Evolutionary conservation across 768 basidiomycete species (phyloP).

Genomic region (Lactarius sp.): DNA sequence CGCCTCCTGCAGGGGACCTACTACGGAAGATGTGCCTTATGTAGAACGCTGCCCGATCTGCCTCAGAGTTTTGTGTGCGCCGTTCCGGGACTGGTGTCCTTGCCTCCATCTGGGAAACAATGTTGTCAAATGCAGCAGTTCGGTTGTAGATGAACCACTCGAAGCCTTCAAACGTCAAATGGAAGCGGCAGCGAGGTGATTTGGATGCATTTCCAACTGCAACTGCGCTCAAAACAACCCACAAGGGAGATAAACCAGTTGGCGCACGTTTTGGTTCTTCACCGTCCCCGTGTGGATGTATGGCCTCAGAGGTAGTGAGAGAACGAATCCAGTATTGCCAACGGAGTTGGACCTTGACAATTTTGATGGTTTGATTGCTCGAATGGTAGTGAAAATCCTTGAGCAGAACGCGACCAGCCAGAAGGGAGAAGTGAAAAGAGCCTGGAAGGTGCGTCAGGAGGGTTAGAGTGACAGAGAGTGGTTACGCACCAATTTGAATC

Average conservation of each 20-base stretch:
- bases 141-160: conserved; percentile 94
- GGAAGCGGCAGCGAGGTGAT: conserved; percentile 68
- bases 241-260: neutral
- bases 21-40: conserved; percentile 31
- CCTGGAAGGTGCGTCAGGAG: conserved; percentile 41
- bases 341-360: conserved; percentile 79
- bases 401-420: conserved; percentile 82
- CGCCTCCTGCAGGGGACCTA: conserved; percentile 28
- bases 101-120: conserved; percentile 68
- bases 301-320: conserved; percentile 70
- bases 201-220: conserved; percentile 29
- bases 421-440: conserved; percentile 85
- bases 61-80: conserved; percentile 20
- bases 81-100: conserved; percentile 28
- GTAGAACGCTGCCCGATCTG: conserved; percentile 26
- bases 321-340: conserved; percentile 94
- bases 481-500: conserved; percentile 67
- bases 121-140: conserved; percentile 83
- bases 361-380: conserved; percentile 82
- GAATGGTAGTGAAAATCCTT: conserved; percentile 89
- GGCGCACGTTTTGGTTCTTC: conserved; percentile 47
- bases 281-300: conserved; percentile 43
- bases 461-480: neutral
- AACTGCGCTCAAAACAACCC: conserved; percentile 22
- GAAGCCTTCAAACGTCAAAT: conserved; percentile 74